Conservation (phyloP, 2,329 filamentous ascomycete species). For the Exophiala xenobiotica region DNA sequence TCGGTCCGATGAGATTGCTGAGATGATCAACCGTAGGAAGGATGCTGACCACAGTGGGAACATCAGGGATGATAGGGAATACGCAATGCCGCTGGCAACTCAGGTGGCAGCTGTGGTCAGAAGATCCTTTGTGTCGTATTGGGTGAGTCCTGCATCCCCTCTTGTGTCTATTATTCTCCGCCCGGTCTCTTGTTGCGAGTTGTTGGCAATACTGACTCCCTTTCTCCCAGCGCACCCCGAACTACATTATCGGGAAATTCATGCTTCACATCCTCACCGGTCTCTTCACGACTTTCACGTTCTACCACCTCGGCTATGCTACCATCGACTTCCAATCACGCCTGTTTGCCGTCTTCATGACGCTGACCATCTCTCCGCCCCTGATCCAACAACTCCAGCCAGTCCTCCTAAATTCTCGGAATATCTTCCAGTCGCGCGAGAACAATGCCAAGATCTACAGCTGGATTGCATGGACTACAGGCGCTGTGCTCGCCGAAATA, state of each 20-base stretch:
- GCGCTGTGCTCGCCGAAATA: constrained; percentile 65
- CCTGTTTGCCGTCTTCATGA: constrained; percentile 75
- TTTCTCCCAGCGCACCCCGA: constrained; percentile 50
- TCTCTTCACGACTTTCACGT: constrained; percentile 70
- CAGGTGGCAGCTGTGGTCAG: constrained; percentile 58
- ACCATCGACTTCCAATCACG: constrained; percentile 66
- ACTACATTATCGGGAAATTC: constrained; percentile 61
- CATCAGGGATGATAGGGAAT: constrained; percentile 59
- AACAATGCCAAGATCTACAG: constrained; percentile 77
- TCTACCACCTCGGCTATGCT: constrained; percentile 60
- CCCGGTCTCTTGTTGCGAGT: not conserved
- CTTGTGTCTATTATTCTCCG: not conserved
- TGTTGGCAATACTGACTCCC: too few species aligned
- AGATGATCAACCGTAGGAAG: constrained; percentile 51
- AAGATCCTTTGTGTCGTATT: constrained; percentile 63
- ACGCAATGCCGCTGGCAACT: constrained; percentile 57
- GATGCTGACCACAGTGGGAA: constrained; percentile 38
- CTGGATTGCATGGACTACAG: constrained; percentile 69
- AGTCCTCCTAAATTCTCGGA: constrained; percentile 63
- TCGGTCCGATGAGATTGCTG: constrained; percentile 52
- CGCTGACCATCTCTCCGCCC: constrained; percentile 70
- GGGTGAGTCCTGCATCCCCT: constrained; percentile 38
- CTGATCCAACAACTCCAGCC: constrained; percentile 77
- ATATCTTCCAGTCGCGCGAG: constrained; percentile 70
- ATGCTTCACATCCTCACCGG: constrained; percentile 62